Evolutionary conservation across 2,329 filamentous ascomycete genomes (phyloP), one percentile per base, ranked within the genome.

Genomic region (Monilinia aucupariae): DNA sequence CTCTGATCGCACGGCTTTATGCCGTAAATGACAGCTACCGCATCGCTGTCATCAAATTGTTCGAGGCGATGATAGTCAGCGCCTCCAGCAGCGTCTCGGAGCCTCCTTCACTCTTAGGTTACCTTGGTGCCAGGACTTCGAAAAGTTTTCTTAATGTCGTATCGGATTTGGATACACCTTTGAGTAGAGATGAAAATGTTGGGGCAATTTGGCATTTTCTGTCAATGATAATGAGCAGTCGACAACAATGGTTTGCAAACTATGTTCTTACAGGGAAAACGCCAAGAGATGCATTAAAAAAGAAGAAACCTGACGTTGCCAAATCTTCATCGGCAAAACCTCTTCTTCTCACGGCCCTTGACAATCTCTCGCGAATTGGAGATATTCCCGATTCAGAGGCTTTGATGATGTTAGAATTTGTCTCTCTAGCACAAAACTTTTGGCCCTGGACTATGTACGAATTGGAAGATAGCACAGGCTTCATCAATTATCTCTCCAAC

Each of bases 161-260:
- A 8, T 87, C 90, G 5, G 83, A 85, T 64, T 80, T 97, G 32
- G 91, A 93, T 68, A 86, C 85, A 68, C 91, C 92, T 4, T 83
- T 94, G 63, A 80, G 83, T 59, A 81, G 91, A 68, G 76, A 82
- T 2, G 75, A 80, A 7, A 84, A 91, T 61, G 85, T 89, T 48
- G 82, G 85, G 49, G 80, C 81, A 9, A 88, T 91, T 25, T 99
- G 93, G 94, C 85, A 84, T 63, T 87, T 99, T 71, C 85, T 97
- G 60, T 90, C 92, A 2, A 87, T 88, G 3, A 88, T 97, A 53
- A 84, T 99, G 65, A 89, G 89, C 68, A 92, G 91, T 73, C 87
- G 91, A 66, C 94, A 99, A 74, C 92, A 96, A 72, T 97, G 93
- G 90, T 90, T 99, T 78, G 91, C 93, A 0, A 91, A 96, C 66